Evolutionary conservation across 176 grass and related monocot genomes (phyloP).

Genomic region (Triticum urartu): DNA sequence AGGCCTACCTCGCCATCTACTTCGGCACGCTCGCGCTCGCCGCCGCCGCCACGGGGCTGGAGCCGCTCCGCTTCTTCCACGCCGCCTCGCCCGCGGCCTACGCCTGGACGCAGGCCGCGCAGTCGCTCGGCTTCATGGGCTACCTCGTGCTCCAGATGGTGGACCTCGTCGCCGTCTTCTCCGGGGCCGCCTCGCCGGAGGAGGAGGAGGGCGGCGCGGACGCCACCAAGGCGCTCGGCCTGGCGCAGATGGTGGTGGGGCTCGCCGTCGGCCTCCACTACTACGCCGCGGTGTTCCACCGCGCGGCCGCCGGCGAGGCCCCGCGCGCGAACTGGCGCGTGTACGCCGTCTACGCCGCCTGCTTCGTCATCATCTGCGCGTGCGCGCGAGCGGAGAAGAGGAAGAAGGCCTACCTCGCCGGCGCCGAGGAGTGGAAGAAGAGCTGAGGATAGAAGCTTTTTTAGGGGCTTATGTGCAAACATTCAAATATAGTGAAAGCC

Average conservation of each 20-base stretch:
- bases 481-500: neutral
- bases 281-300: slow-evolving; percentile 94
- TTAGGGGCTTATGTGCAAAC: slow-evolving; percentile 2
- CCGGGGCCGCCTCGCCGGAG: slow-evolving; percentile 44
- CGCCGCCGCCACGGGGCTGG: slow-evolving; percentile 71
- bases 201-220: slow-evolving; percentile 33
- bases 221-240: slow-evolving; percentile 55
- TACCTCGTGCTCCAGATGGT: slow-evolving; percentile 91
- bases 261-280: slow-evolving; percentile 87
- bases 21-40: slow-evolving; percentile 83
- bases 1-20: slow-evolving; percentile 99
- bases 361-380: slow-evolving; percentile 78
- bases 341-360: slow-evolving; percentile 79
- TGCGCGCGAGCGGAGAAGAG: slow-evolving; percentile 78
- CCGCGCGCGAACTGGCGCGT: slow-evolving; percentile 92
- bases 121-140: slow-evolving; percentile 71
- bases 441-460: slow-evolving; percentile 32
- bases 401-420: slow-evolving; percentile 80
- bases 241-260: slow-evolving; percentile 92
- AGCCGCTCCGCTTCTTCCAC: slow-evolving; percentile 95
- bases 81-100: slow-evolving; percentile 77
- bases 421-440: slow-evolving; percentile 84
- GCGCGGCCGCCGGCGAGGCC: slow-evolving; percentile 70
- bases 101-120: slow-evolving; percentile 94
- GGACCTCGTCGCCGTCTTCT: slow-evolving; percentile 78